These are phyloP conservation scores for Ramalina intermedia DNA, from an alignment of 495 filamentous ascomycete genomes.

Conservation along the genomic window DNA sequence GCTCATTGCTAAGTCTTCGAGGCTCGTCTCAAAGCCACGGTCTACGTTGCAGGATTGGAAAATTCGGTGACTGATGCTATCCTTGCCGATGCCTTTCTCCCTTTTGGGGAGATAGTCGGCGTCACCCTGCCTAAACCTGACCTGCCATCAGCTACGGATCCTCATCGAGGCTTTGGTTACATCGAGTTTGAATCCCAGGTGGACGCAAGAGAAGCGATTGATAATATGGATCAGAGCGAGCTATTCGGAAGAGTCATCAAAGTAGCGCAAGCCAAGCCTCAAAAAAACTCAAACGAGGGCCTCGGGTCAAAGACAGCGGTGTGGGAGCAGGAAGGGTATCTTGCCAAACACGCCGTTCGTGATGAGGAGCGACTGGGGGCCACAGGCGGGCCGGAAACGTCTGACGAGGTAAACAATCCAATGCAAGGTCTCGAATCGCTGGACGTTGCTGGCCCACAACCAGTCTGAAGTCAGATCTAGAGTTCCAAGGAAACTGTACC, in stretches of 20 bases:
- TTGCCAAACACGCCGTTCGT: conserved; percentile 77
- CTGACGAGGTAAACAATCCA: conserved; percentile 55
- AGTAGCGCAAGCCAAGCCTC: conserved; percentile 81
- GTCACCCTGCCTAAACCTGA: conserved; percentile 81
- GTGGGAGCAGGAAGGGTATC: conserved; percentile 97
- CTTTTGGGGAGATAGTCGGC: conserved; percentile 87
- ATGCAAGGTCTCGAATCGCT: conserved; percentile 92
- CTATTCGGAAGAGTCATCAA: conserved; percentile 88
- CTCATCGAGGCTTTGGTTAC: conserved; percentile 89
- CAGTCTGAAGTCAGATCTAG: conserved; percentile 34
- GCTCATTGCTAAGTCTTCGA: neutral
- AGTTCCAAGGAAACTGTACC: no score
- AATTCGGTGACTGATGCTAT: conserved; percentile 56
- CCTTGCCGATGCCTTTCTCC: conserved; percentile 82
- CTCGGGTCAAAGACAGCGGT: conserved; percentile 89
- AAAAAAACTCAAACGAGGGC: conserved; percentile 75
- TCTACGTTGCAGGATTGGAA: conserved; percentile 84
- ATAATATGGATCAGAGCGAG: conserved; percentile 98
- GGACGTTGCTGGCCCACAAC: conserved; percentile 85
- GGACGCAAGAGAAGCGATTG: conserved; percentile 89
- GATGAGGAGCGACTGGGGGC: conserved; percentile 66
- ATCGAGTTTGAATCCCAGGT: conserved; percentile 80
- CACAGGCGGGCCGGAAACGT: conserved; percentile 37
- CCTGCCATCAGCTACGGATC: conserved; percentile 48
- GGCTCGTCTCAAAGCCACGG: conserved; percentile 72